Base-by-base conservation (phyloP, 2,329 filamentous ascomycete genomes). In the Exophiala bonariae region DNA sequence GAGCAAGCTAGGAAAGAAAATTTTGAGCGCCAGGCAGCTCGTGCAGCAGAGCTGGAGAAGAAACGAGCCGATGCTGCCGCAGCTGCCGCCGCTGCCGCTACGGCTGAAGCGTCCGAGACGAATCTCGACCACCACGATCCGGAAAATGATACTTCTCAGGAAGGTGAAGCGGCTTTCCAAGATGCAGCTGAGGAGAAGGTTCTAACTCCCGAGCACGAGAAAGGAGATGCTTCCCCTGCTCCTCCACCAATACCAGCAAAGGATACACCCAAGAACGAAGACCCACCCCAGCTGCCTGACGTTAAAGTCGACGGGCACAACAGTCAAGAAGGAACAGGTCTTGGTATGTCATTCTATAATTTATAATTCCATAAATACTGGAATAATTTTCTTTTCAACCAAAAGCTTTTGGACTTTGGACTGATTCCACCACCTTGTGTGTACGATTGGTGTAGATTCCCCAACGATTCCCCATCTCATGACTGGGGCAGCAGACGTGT, bases 271-370 rank as follows among this genome's bases (percentile, higher is more conserved):
- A 39, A 23, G 14, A 31, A 18, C 18, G 48, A 47, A 35, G 18
- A 37, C 9, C 34, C 44, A 4, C 44, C 49, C 11, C 45, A 48
- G 28, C 36, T 53, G 26, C 49, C 52, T 3, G 4, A 85, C 80
- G 61, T 97, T 96, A 13, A 90, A 86, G 61, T 89, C 95, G 14
- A 88, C 91, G 53, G 80, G 80, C 20, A 96, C 76, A 2, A 91
- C 88, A 40, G 23, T 26, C 23, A 99, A 75, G 4, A 88, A 90
- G 62, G 96, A 93, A 31, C 97, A 80, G 26, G 45, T 35, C 38
- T 45, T 22, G 55, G 55, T 57, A 57, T 47, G 55, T 55, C 44
- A 32, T 53, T 56, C 47, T 44, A 44, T 38, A 23, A 48, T 42
- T 44, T 35, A 20, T 46, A 35, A 41, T 34, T 14, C 14, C 10